phyloP scores from a whole-genome alignment of 2,329 filamentous ascomycete genomes.

The Diaporthe ilicicola region DNA sequence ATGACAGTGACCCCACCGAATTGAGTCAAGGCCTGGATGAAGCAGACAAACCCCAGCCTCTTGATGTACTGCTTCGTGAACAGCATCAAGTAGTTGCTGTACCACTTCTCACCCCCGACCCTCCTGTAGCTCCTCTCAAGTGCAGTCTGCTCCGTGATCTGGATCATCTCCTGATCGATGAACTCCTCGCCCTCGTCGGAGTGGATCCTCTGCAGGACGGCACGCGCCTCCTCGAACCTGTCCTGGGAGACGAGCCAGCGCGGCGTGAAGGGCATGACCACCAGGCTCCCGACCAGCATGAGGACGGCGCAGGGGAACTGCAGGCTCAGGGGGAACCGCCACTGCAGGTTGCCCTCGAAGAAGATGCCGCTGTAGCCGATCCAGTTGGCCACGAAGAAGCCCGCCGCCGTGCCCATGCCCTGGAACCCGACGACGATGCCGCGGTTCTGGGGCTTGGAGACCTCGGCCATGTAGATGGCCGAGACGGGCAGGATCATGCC shows the following conservation, averaged over 20 bases:
- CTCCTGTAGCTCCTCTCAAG: constrained; percentile 36
- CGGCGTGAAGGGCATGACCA: constrained; percentile 40
- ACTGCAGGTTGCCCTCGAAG: constrained; percentile 41
- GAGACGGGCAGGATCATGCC: constrained; percentile 38
- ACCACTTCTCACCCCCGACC: constrained; percentile 26
- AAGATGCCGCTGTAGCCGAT: constrained; percentile 49
- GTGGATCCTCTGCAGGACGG: constrained; percentile 38
- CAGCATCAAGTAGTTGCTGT: constrained; percentile 31
- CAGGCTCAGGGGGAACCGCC: constrained; percentile 46
- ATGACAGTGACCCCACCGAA: constrained; percentile 42
- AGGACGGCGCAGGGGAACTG: constrained; percentile 37
- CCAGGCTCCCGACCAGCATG: constrained; percentile 21
- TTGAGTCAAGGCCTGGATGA: constrained; percentile 44
- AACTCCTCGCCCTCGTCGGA: constrained; percentile 35
- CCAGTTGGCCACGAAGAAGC: constrained; percentile 50
- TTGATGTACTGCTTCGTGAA: constrained; percentile 42
- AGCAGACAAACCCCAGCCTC: constrained; percentile 40
- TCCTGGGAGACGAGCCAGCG: constrained; percentile 39
- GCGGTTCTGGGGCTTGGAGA: constrained; percentile 39
- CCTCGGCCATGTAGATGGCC: constrained; percentile 41
- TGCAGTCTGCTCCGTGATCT: constrained; percentile 40
- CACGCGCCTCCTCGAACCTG: constrained; percentile 38
- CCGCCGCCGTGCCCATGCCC: constrained; percentile 46
- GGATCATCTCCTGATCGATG: constrained; percentile 36
- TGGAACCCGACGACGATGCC: constrained; percentile 40